A percentile compares a stretch with the other conserved stretches of the same genome.
phyloP scores from a whole-genome alignment of 257 asterid genomes.

The Gardenia jasminoides region DNA sequence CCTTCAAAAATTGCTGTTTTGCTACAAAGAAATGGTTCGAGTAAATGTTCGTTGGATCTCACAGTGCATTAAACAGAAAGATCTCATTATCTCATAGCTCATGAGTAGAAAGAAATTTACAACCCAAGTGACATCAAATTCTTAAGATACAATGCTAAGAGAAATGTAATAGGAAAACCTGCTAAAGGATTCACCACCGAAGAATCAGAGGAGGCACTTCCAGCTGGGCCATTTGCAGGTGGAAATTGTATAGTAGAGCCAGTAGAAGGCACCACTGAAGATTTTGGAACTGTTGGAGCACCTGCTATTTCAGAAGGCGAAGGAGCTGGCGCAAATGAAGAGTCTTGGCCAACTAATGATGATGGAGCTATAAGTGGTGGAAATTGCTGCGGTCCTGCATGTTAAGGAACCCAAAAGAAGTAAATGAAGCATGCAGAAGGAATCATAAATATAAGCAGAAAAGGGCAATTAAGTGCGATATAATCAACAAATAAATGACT shows the following conservation, averaged over 20 bases:
- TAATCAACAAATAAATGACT: background rate
- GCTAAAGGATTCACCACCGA: constrained; percentile 36
- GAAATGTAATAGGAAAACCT: constrained; percentile 34
- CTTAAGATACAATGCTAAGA: constrained; percentile 36
- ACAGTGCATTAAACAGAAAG: background rate
- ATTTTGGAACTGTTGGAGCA: constrained; percentile 48
- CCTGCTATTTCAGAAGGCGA: constrained; percentile 75
- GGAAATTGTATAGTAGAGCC: constrained; percentile 52
- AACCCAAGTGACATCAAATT: constrained; percentile 16
- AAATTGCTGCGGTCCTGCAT: constrained; percentile 76
- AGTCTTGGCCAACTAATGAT: constrained; percentile 46
- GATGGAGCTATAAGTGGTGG: constrained; percentile 76
- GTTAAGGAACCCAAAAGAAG: background rate
- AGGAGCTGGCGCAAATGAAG: constrained; percentile 74
- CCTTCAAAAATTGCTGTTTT: background rate
- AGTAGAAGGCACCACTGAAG: constrained; percentile 61
- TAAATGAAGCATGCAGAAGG: background rate
- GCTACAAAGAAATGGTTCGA: constrained; percentile 8
- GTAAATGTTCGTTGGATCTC: constrained; percentile 2
- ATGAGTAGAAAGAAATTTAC: constrained; percentile 21
- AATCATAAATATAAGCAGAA: background rate
- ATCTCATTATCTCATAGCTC: constrained; percentile 1
- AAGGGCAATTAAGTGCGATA: background rate
- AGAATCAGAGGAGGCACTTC: constrained; percentile 53
- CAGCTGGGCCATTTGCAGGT: constrained; percentile 75